These are phyloP conservation scores for Chaetomidium leptoderma DNA, from an alignment of 495 filamentous ascomycete species.

Conservation along the genomic window DNA sequence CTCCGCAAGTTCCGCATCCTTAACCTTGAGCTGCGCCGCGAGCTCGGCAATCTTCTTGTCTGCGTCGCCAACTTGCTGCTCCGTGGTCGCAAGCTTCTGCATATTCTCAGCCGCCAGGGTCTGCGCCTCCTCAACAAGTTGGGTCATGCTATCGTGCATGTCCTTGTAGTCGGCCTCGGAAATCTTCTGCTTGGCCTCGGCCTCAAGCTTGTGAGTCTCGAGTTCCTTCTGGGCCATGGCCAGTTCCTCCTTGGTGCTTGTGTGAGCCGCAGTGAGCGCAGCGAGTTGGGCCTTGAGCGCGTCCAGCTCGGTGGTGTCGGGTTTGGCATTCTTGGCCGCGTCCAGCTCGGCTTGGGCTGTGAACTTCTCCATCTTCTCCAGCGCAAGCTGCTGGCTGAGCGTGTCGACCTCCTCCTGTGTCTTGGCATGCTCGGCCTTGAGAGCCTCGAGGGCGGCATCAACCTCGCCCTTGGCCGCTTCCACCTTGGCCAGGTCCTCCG, in stretches of 20 bases:
- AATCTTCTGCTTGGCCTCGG: slow-evolving; percentile 42
- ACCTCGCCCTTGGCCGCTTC: slow-evolving; percentile 24
- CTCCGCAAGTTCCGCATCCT: slow-evolving; percentile 53
- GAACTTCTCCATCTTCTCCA: slow-evolving; percentile 53
- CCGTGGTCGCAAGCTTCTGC: slow-evolving; percentile 28
- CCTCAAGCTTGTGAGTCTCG: slow-evolving; percentile 41
- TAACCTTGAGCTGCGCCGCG: slow-evolving; percentile 45
- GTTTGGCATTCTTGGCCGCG: slow-evolving; percentile 47
- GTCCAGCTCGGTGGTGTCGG: slow-evolving; percentile 45
- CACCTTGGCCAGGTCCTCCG: slow-evolving; percentile 25
- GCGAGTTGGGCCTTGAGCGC: slow-evolving; percentile 42
- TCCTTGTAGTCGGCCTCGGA: slow-evolving; percentile 52
- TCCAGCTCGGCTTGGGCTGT: slow-evolving; percentile 53
- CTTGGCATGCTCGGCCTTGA: slow-evolving; percentile 36
- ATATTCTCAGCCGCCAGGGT: slow-evolving; percentile 35
- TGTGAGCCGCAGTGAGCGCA: slow-evolving; percentile 20
- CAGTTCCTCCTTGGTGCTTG: slow-evolving; percentile 35
- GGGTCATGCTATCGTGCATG: slow-evolving; percentile 52
- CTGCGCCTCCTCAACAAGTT: slow-evolving; percentile 48
- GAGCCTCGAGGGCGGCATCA: slow-evolving; percentile 20
- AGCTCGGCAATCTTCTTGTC: slow-evolving; percentile 46
- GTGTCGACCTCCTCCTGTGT: slow-evolving; percentile 41
- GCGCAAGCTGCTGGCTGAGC: slow-evolving; percentile 46
- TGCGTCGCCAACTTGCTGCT: slow-evolving; percentile 20
- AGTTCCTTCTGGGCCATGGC: slow-evolving; percentile 43